Evolutionary conservation across 805 yeast species (phyloP), one percentile per base, ranked within the genome.

Genomic region (Ogataea minuta): DNA sequence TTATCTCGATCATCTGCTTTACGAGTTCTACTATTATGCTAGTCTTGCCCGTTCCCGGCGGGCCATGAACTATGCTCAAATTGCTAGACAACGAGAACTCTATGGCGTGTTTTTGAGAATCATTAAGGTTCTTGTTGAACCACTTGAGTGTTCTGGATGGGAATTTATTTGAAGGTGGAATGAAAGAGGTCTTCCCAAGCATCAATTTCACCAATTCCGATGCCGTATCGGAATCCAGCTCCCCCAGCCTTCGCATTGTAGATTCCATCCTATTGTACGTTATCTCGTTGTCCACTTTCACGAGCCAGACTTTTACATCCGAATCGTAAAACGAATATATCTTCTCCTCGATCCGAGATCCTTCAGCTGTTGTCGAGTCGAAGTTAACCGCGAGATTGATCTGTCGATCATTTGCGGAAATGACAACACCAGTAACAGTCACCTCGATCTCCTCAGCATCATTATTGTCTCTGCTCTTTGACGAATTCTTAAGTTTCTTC

Each of bases 11-110:
- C 35, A 88, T 65, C 55, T 90, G 96, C 36, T 83, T 75, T 25
- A 89, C 80, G 6, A 86, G 64, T 53, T 91, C 97, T 8, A 90
- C 79, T 5, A 91, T 52, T 0, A 97, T 90, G 46, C 81, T 82
- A 0, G 98, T 91, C 55, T 83, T 83, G 9, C 91, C 91, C 0
- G 91, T 83, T 3, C 91, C 91, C 0, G 90, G 90, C 1, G 91
- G 91, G 0, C 91, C 91, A 54, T 84, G 91, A 6, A 84, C 72
- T 7, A 84, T 73, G 3, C 74, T 57, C 12, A 76, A 28, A 59
- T 70, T 60, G 11, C 79, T 74, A 44, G 79, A 77, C 11, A 88
- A 36, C 1, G 95, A 72, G 60, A 84, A 84, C 9, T 66, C 60
- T 7, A 90, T 79, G 0, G 98, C 96, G 3, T 68, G 56, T 32